These are phyloP conservation scores for Coffea eugenioides DNA, from an alignment of 257 asterid species.

Conservation along the genomic window DNA sequence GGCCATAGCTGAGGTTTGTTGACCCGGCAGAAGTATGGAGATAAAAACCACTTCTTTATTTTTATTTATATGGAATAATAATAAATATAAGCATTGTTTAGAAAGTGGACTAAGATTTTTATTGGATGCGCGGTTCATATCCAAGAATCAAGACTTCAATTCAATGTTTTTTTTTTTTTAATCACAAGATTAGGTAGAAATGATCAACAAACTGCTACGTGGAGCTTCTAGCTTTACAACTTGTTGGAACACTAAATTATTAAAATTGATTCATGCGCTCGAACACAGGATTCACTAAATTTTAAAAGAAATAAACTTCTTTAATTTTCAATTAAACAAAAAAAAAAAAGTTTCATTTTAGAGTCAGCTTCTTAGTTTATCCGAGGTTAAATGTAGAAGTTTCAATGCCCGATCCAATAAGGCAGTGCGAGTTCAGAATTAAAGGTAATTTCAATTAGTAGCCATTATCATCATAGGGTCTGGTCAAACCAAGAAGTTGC, in stretches of 20 bases:
- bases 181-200: background rate
- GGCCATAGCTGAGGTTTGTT: background rate
- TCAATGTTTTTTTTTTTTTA: background rate
- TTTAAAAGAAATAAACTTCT: no score
- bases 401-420: background rate
- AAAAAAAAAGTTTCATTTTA: background rate
- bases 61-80: no score
- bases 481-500: background rate
- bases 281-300: no score
- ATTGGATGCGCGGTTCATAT: background rate
- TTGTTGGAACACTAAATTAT: background rate
- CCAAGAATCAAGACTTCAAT: background rate
- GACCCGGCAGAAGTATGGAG: background rate
- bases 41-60: no score
- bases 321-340: no score
- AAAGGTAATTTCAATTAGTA: background rate
- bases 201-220: background rate
- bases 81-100: background rate
- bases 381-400: no score
- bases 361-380: background rate
- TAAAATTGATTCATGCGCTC: no score
- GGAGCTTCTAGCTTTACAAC: background rate
- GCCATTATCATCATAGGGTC: background rate
- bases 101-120: background rate
- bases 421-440: conserved; percentile 3